Evolutionary conservation across 2,329 filamentous ascomycete species (phyloP).

Genomic region (Pyrenochaeta sp.): DNA sequence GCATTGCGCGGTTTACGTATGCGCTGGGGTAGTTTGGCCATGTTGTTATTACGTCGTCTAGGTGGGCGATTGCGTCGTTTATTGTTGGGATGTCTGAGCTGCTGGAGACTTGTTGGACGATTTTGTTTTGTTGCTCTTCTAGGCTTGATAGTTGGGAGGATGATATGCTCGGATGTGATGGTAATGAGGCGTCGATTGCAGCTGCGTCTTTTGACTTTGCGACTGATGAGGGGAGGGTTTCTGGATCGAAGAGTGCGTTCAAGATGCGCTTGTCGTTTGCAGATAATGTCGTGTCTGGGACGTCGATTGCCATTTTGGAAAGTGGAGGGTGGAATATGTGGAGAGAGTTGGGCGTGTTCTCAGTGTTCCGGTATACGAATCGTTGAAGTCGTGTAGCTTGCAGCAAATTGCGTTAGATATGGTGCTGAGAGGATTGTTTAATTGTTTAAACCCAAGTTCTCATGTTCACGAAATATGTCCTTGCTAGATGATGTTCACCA

Average conservation of each 20-base stretch:
- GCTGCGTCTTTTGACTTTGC: constrained; percentile 57
- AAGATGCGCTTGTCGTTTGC: constrained; percentile 50
- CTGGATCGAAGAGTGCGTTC: constrained; percentile 52
- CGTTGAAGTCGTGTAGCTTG: background rate
- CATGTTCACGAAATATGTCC: constrained; percentile 1
- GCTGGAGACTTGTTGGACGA: constrained; percentile 48
- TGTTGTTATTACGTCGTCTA: constrained; percentile 65
- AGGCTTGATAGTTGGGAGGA: constrained; percentile 48
- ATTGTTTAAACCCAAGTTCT: background rate
- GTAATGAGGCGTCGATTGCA: constrained; percentile 54
- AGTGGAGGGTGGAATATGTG: background rate
- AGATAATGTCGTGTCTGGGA: constrained; percentile 58
- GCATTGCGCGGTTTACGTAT: constrained; percentile 78
- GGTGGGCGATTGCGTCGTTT: constrained; percentile 38
- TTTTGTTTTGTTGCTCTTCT: constrained; percentile 54
- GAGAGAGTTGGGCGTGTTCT: background rate
- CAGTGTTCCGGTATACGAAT: background rate
- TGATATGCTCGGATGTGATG: constrained; percentile 53
- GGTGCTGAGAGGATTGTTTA: background rate
- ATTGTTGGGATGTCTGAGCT: constrained; percentile 21
- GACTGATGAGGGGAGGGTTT: constrained; percentile 55
- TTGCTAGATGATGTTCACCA: constrained; percentile 10
- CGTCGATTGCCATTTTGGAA: constrained; percentile 28
- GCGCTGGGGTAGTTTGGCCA: constrained; percentile 75
- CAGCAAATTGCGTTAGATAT: background rate